Base-by-base conservation (phyloP, 208 protist species). In the Wallacemonas sp. region DNA sequence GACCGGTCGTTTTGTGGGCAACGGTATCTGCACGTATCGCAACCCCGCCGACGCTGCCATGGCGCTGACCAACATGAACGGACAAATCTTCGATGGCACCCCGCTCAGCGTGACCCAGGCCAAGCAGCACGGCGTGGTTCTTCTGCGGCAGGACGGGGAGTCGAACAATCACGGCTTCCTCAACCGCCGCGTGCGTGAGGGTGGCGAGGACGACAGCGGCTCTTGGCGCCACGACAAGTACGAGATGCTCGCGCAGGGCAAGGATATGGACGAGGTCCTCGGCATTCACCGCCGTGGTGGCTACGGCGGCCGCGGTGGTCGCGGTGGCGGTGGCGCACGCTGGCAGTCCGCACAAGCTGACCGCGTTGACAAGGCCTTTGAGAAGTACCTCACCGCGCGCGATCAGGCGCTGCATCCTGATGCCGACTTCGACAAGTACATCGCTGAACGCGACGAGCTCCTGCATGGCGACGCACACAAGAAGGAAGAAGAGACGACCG, bases 11-110 rank as follows among this genome's bases (percentile, higher is more conserved):
- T 96, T 94, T 54, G 76, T 85, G 30, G 90, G 90, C 39, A 92
- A 72, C 58, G 87, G 88, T 5, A 61, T 96, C 2, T 92, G 85
- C 71, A 96, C 90, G 17, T 96, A 89, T 69, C 87, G 87, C 72
- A 96, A 93, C 70, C 85, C 90, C 14, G 90, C 90, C n/a, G 90
- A 96, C 54, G 90, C 90, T 29, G 80, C 76, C 39, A 67, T 74
- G 54, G 87, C 87, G 12, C 65, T 93, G 16, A 70, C 81, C 26
- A 67, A 77, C 32, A 92, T 96, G 90, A 80, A 96, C 67, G 83
- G 74, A n/a, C 72, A 72, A 26, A 52, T 69, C 41, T 58, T 96
- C 39, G 90, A 94, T 11, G 78, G 78, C 39, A 70, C 74, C 5
- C 71, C 77, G 23, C 76, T 96, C 46, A 82, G 87, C 57, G 90